Base-by-base conservation (phyloP, 2,329 filamentous ascomycete species). In the Xylariaceae sp. region DNA sequence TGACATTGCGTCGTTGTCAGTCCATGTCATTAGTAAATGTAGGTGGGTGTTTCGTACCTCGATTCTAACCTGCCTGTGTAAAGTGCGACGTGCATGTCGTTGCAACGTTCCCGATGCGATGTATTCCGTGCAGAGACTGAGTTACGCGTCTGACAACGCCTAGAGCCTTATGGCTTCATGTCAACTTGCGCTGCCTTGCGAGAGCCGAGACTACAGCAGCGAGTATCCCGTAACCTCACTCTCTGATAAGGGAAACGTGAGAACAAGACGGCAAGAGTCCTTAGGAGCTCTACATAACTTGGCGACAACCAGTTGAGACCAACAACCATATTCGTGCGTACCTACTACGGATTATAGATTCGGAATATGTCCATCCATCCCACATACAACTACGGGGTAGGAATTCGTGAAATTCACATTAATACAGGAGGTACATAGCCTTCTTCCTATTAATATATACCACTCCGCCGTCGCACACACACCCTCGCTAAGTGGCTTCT, bases 1-100 rank as follows among this genome's bases (percentile, higher is more conserved):
- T 56, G 47, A 54, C 50, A 54, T 62, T 58, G 61, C 58, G 58
- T 35, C 53, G 58, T 44, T 41, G 53, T 57, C 53, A 56, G 54
- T 58, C 57, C 58, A 54, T 60, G 34, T 48, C 51, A 50, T 35
- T 35, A 23, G 5, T 30, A 30, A 30, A 30, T 30, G 23, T 30
- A 30, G 23, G 23, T 30, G 23, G 23, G 23, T 5, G 5, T 30
- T 30, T 35, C 34, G 48, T 35, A 17, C 49, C 49, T 51, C 49
- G 49, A 51, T 23, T 51, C 3, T 35, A 4, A 34, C 23, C 56
- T 53, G 49, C 49, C 9, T 53, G 34, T 51, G 54, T 49, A 51
- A 15, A 41, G 55, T 57, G 18, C 56, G 18, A 35, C 51, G 56
- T 47, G 35, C 51, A 55, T 37, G 47, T 52, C 55, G 54, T 62